Conservation (phyloP, 495 filamentous ascomycete genomes). For the Xylaria telfairii region DNA sequence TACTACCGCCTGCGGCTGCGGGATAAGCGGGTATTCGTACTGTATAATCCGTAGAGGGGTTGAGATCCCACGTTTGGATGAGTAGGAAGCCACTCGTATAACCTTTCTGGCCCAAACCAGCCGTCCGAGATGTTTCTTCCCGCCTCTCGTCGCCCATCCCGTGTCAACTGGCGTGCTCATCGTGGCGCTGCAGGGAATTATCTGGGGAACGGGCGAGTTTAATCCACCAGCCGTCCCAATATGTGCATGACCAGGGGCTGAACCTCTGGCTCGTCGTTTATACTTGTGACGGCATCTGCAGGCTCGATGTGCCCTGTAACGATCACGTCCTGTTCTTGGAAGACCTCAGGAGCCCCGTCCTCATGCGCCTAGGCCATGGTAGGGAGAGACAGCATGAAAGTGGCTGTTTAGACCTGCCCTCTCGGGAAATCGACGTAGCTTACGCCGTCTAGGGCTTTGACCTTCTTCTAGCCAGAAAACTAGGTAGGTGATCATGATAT, state of each 20-base stretch:
- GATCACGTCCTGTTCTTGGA: background rate
- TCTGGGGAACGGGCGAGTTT: constrained; percentile 10
- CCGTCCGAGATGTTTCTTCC: constrained; percentile 8
- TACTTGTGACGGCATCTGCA: constrained; percentile 16
- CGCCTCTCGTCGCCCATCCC: constrained; percentile 10
- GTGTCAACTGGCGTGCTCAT: background rate
- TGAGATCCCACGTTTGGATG: background rate
- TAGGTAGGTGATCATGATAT: background rate
- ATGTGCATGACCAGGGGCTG: constrained; percentile 2
- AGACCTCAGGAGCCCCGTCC: constrained; percentile 5
- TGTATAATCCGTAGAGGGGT: constrained; percentile 1
- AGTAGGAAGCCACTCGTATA: constrained; percentile 9
- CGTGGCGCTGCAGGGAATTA: constrained; percentile 9
- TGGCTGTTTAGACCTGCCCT: constrained; percentile 11
- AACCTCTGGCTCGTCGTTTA: background rate
- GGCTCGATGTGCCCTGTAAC: constrained; percentile 15
- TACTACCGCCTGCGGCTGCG: constrained; percentile 18
- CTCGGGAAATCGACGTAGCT: constrained; percentile 4
- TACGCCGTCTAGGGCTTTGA: background rate
- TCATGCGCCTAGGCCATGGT: constrained; percentile 9
- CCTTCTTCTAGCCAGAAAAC: background rate
- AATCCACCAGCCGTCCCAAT: constrained; percentile 11
- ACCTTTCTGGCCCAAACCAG: background rate
- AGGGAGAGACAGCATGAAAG: background rate
- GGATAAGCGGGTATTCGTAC: constrained; percentile 4